Evolutionary conservation across 179 eudicot genomes (phyloP), one percentile per base, ranked within the genome.

Genomic region (Sideroxylon spinosum): DNA sequence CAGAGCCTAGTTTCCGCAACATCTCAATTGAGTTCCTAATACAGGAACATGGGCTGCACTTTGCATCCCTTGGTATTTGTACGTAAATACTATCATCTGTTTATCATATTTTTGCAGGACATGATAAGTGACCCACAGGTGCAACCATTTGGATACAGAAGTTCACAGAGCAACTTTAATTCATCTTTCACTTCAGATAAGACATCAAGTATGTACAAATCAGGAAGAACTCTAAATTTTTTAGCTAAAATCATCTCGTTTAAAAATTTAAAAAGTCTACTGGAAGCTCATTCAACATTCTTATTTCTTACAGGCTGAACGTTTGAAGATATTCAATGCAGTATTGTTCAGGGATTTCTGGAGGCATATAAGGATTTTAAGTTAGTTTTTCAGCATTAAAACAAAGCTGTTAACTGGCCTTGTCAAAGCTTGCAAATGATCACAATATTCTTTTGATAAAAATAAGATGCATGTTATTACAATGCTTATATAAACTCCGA

Each of bases 11-110:
- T 55, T 28, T 82, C 81, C 9, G 25, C 68, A 50, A 5, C 50
- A 32, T 62, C 79, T 10, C 79, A 76, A 26, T 79, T 76, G 72
- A 80, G 82, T 70, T 32, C 50, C 9, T 63, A 74, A 75, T 59
- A 25, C 56, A 75, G 19, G 26, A 14, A 73, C 49, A 26, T 8
- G 19, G 37, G 5, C 17, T 26, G 37, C 68, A 8, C 16, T 25
- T 10, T 8, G 19, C 44, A 6, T 6, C 19, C 26, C 6, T 64
- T 61, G 7, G 1, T 61, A 3, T 25, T 61, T n/a, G 26, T 59
- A 59, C 6, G 22, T 13, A 32, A 2, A 59, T 17, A 1, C 7
- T 6, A 55, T 57, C 52, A 64, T 1, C 25, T 13, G n/a, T 2
- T 25, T 48, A 25, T 11, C 9, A 17, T 48, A 0, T 23, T 64